Base-by-base conservation (phyloP, 2,329 filamentous ascomycete species). In the Coleophoma eucalyptorum region DNA sequence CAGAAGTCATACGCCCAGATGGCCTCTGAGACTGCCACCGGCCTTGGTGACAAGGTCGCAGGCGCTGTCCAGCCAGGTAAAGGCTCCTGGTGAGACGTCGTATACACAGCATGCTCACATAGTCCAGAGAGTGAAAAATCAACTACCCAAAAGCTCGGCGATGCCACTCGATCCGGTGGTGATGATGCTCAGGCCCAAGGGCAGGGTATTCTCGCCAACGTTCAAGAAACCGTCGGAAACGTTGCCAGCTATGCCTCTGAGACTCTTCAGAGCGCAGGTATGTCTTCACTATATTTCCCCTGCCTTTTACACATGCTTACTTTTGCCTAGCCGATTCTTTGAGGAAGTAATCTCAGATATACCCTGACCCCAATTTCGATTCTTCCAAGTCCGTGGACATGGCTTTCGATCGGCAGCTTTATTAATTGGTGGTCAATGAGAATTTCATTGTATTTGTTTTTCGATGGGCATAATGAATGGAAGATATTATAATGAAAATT, bases 1-100 rank as follows among this genome's bases (percentile, higher is more conserved):
- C 71, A 78, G 65, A 81, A 81, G 71, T 73, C 73, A 37, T 72
- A 68, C 55, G 63, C 70, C 59, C 18, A 77, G 62, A 64, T 72
- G 62, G 65, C 70, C 59, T 62, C 65, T 46, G 77, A 80, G 68
- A 63, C 60, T 47, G 52, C 68, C 56, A 68, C 74, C 43, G 72
- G 75, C 53, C 61, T 66, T 50, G 68, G 64, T 51, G 77, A 80
- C 66, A 72, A 71, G 53, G 64, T 70, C 57, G 74, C 74, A 52
- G 66, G 69, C 52, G 64, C 70, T 49, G 63, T 72, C 48, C 75
- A 79, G 66, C 76, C 76, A 57, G 67, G 65, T 62, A 59, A 32
- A 54, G 35, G 65, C 52, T 33, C 26, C 16, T n/a, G 3, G 35
- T 34, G 41, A 34, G 4, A 26, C 6, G 5, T 26, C 10, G 26